Base-by-base conservation (phyloP, 2,329 filamentous ascomycete genomes). In the Aspergillus alliaceus region DNA sequence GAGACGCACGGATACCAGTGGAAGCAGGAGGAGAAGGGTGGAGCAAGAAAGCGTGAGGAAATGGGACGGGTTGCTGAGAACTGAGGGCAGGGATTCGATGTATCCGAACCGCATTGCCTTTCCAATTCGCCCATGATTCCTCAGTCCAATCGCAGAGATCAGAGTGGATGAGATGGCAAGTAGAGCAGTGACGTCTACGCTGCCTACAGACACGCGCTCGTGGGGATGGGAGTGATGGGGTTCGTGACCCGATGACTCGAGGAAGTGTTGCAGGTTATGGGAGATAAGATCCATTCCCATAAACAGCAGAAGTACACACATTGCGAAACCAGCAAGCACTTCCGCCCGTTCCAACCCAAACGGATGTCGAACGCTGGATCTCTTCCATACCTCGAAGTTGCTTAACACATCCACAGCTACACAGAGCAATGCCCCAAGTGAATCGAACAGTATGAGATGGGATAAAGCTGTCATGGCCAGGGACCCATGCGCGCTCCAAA, bases 321-420 rank as follows among this genome's bases (percentile, higher is more conserved):
- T 91, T 59, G 93, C 95, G 63, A 99, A 96, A 18, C 95, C 95
- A 34, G 93, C 92, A 15, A 99, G 84, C 5, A 99, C 93, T 75
- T 99, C 95, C 57, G 90, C 90, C 53, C 95, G 86, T 77, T 97
- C 91, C 24, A 99, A 84, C 3, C 85, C 93, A 70, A 99, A 99
- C 0, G 95, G 95, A 75, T 99, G 92, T 24, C 93, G 88, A 66
- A 99, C 90, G 64, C 89, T 96, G 65, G 90, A 93, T 47, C 93
- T 86, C 63, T 91, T 91, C 95, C 95, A 99, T 39, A 98, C 93
- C 72, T 99, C 95, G 68, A 99, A 99, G 73, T 99, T 99, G 51
- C 90, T 88, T 48, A 97, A 85, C 1, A 98, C 90, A 70, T 99
- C 95, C 47, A 98, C 93, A 12, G 86, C 87, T 3, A 96, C 92